phyloP scores from a whole-genome alignment of 805 yeast genomes.

The Wickerhamomyces tratensis region DNA sequence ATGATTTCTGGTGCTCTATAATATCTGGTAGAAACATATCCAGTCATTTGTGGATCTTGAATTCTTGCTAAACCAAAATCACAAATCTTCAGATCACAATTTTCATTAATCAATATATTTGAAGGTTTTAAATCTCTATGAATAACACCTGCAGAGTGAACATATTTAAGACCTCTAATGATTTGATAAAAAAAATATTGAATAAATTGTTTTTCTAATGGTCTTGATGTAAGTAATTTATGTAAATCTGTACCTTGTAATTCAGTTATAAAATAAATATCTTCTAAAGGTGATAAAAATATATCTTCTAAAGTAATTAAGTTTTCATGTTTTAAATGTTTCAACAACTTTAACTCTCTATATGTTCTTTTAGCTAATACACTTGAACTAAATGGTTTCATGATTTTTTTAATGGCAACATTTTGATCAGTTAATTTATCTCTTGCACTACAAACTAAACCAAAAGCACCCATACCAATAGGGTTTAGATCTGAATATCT shows the following conservation, averaged over 20 bases:
- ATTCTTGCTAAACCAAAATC: conserved; percentile 94
- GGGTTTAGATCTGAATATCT: conserved; percentile 90
- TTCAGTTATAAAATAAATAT: conserved; percentile 93
- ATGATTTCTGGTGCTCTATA: conserved; percentile 97
- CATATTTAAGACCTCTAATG: conserved; percentile 78
- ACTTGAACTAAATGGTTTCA: conserved; percentile 94
- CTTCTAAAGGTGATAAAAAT: conserved; percentile 89
- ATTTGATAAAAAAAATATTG: conserved; percentile 96
- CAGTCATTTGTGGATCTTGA: conserved; percentile 99
- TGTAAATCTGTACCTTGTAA: conserved; percentile 95
- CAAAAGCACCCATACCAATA: conserved; percentile 99
- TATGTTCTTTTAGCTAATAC: conserved; percentile 95
- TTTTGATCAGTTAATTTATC: conserved; percentile 86
- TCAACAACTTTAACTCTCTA: conserved; percentile 86
- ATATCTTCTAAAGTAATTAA: conserved; percentile 89
- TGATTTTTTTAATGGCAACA: conserved; percentile 95
- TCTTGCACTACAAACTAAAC: conserved; percentile 92
- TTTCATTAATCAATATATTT: conserved; percentile 78
- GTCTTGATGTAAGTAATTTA: conserved; percentile 82
- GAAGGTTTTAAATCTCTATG: conserved; percentile 85
- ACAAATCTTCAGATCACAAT: conserved; percentile 85
- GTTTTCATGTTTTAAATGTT: conserved; percentile 91
- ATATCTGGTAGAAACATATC: conserved; percentile 91
- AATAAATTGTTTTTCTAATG: conserved; percentile 91
- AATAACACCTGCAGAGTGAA: conserved; percentile 86